phyloP scores from a whole-genome alignment of 305 asterid genomes.

The Salvia sclarea region DNA sequence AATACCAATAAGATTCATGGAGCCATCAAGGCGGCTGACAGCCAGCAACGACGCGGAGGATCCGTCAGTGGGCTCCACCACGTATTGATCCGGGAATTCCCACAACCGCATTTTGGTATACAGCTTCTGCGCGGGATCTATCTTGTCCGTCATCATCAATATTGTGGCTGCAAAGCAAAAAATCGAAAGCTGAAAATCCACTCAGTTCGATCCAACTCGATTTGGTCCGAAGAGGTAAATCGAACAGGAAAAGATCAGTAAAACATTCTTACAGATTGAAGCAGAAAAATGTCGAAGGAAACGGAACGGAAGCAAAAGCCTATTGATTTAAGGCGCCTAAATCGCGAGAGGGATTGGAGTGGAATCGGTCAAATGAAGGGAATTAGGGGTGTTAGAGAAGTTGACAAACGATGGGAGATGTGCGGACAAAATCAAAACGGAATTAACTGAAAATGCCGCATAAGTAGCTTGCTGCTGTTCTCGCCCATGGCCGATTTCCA shows the following conservation, averaged over 20 bases:
- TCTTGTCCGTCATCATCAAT: conserved; percentile 67
- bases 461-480: conserved; percentile 35
- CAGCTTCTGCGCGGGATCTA: conserved; percentile 79
- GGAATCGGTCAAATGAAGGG: conserved; percentile 34
- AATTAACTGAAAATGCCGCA: conserved; percentile 59
- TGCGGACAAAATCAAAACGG: conserved; percentile 42
- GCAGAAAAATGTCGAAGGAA: conserved; percentile 25
- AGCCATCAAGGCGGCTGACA: conserved; percentile 83
- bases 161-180: conserved; percentile 23
- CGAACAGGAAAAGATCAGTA: conserved; percentile 7
- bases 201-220: conserved; percentile 26
- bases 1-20: conserved; percentile 71
- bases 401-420: conserved; percentile 29
- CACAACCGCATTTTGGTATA: conserved; percentile 83
- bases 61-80: conserved; percentile 95
- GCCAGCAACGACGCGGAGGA: conserved; percentile 64
- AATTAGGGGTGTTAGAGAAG: conserved; percentile 26
- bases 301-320: conserved; percentile 23
- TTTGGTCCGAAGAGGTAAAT: conserved; percentile 15
- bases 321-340: conserved; percentile 28
- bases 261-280: conserved; percentile 29
- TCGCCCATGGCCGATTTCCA: conserved; percentile 35
- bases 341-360: conserved; percentile 9
- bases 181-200: conserved; percentile 11
- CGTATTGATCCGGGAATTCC: conserved; percentile 96